Evolutionary conservation across 148 eudicot species (phyloP).

Genomic region (Cornus suecica): DNA sequence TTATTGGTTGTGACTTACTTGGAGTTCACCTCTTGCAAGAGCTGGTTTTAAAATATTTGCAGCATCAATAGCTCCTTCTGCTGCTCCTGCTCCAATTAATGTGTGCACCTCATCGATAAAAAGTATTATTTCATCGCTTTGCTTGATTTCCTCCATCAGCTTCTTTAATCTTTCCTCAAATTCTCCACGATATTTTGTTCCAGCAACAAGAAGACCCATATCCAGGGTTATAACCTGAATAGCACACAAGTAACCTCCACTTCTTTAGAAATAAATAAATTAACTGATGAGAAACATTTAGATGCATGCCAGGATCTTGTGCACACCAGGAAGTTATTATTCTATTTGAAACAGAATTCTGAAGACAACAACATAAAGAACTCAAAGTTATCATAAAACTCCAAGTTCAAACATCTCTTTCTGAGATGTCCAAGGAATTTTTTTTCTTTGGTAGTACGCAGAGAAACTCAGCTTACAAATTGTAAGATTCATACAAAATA

Average conservation of each 20-base stretch:
- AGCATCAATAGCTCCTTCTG: constrained; percentile 97
- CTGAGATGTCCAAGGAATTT: too few relatives aligned
- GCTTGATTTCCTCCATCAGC: constrained; percentile 90
- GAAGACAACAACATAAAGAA: background rate
- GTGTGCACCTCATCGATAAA: constrained; percentile 97
- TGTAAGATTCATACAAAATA: too few relatives aligned
- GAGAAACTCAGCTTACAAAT: too few relatives aligned
- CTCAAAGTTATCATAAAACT: background rate
- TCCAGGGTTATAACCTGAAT: constrained; percentile 85
- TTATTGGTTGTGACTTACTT: constrained; percentile 36
- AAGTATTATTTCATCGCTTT: constrained; percentile 74
- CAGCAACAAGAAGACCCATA: constrained; percentile 93
- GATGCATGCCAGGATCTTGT: background rate
- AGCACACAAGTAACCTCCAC: background rate
- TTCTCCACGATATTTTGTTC: constrained; percentile 92
- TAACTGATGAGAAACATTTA: background rate
- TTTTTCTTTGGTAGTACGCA: too few relatives aligned
- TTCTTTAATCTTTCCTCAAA: constrained; percentile 90
- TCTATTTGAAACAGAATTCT: background rate
- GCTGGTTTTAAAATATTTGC: constrained; percentile 95
- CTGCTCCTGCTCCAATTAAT: constrained; percentile 87
- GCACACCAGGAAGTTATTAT: background rate
- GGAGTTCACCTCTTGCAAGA: constrained; percentile 91
- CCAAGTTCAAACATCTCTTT: too few relatives aligned
- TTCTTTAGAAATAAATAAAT: background rate